A percentile compares a stretch with the other conserved stretches of the same genome.
phyloP scores from a whole-genome alignment of 768 basidiomycete species.

The Asterophora lycoperdoides region DNA sequence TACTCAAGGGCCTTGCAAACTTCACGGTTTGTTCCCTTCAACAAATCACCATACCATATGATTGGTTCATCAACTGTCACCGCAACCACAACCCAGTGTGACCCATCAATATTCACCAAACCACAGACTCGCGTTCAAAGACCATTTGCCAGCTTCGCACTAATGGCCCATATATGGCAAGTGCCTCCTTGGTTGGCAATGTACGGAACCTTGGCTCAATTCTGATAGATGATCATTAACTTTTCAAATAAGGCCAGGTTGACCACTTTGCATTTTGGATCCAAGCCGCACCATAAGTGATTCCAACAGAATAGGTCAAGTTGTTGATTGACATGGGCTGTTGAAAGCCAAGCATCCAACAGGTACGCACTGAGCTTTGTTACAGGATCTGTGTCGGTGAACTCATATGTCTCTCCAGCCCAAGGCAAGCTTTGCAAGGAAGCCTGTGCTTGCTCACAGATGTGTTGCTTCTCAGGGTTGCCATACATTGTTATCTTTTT shows the following conservation, averaged over 20 bases:
- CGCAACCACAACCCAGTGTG: not conserved
- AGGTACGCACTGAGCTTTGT: no score
- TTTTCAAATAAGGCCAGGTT: not conserved
- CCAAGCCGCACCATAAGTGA: not conserved
- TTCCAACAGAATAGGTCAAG: not conserved
- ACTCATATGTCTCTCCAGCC: no score
- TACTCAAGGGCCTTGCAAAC: not conserved
- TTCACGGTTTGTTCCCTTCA: not conserved
- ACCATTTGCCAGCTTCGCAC: not conserved
- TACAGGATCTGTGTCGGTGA: no score
- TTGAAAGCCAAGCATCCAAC: not conserved
- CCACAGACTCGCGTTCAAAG: not conserved
- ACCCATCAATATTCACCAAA: not conserved
- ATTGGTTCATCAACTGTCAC: not conserved
- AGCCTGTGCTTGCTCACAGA: not conserved
- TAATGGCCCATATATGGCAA: not conserved
- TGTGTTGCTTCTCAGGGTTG: not conserved
- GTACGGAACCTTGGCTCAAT: not conserved
- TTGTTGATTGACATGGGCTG: not conserved
- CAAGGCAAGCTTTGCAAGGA: no score
- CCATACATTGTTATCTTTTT: not conserved
- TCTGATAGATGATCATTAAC: not conserved
- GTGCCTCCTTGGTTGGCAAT: not conserved
- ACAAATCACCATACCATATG: not conserved
- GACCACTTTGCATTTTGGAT: not conserved